phyloP scores from a whole-genome alignment of 2,329 filamentous ascomycete species.

The Bipolaris victoriae region DNA sequence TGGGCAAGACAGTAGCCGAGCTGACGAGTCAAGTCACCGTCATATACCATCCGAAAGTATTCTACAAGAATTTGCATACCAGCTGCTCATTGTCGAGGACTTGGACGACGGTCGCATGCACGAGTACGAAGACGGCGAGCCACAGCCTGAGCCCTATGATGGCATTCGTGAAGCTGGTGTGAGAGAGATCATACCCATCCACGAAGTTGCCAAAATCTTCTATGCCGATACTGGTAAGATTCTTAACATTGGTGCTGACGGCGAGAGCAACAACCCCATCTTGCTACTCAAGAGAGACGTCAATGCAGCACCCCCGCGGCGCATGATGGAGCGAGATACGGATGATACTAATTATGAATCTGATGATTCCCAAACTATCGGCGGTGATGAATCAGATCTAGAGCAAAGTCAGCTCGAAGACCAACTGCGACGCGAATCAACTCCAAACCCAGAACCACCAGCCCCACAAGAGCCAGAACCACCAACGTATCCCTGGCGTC shows the following conservation, averaged over 20 bases:
- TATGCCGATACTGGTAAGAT: slow-evolving; percentile 91
- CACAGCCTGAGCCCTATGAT: slow-evolving; percentile 64
- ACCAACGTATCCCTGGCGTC: slow-evolving; percentile 57
- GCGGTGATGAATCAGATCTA: slow-evolving; percentile 34
- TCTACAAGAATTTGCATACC: slow-evolving; percentile 74
- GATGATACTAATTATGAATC: slow-evolving; percentile 39
- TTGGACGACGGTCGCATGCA: slow-evolving; percentile 74
- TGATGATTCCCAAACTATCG: slow-evolving; percentile 49
- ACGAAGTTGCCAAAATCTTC: slow-evolving; percentile 86
- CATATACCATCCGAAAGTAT: slow-evolving; percentile 53
- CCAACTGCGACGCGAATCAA: slow-evolving; percentile 54
- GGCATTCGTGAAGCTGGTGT: slow-evolving; percentile 68
- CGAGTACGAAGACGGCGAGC: slow-evolving; percentile 65
- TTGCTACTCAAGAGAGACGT: slow-evolving; percentile 75
- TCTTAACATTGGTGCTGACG: slow-evolving; percentile 76
- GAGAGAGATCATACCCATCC: slow-evolving; percentile 70
- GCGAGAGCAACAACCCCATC: slow-evolving; percentile 73
- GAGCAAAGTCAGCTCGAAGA: slow-evolving; percentile 55
- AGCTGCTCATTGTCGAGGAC: slow-evolving; percentile 83
- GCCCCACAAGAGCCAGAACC: slow-evolving; percentile 16
- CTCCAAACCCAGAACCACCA: slow-evolving; percentile 21
- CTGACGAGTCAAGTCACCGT: slow-evolving; percentile 24
- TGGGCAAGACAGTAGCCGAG: slow-evolving; percentile 18
- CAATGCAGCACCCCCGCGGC: slow-evolving; percentile 66
- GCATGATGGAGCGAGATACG: slow-evolving; percentile 58